Conservation (phyloP, 1,139 yeast species). For the Blastobotrys ciferrii region DNA sequence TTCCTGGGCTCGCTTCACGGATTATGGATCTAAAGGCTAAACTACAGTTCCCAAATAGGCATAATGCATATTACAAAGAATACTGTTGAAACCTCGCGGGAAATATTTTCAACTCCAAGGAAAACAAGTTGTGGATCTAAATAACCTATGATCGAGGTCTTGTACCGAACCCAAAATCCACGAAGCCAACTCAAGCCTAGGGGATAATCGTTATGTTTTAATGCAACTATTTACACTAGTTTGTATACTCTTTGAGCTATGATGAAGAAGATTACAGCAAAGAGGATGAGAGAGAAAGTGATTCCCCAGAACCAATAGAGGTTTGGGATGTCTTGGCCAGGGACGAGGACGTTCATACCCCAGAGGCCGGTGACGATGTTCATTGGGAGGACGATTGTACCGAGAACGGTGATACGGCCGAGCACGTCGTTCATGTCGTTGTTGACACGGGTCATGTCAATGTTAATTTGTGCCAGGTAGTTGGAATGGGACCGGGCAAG, state of each 20-base stretch:
- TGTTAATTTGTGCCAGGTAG: conserved; percentile 90
- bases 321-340: conserved; percentile 64
- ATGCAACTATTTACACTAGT: conserved; percentile 1
- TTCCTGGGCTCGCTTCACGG: no score
- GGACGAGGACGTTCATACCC: conserved; percentile 93
- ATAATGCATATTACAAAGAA: no score
- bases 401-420: conserved; percentile 83
- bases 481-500: conserved; percentile 89
- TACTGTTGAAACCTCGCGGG: no score
- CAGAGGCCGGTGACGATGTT: conserved; percentile 88
- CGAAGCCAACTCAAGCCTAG: background rate
- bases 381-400: conserved; percentile 88
- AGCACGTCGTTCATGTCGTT: conserved; percentile 82
- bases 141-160: no score
- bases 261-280: conserved; percentile 37
- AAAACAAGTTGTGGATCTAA: no score
- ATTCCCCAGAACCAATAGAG: conserved; percentile 73
- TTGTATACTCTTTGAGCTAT: conserved; percentile 27
- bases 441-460: conserved; percentile 82
- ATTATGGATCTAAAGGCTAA: no score
- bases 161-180: no score
- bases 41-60: no score
- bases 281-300: conserved; percentile 30
- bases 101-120: no score
- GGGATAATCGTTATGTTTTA: background rate